Percentiles rank a stretch among this genome's conserved stretches.
These are phyloP conservation scores for Phytophthora sojae DNA, from an alignment of 352 stramenopile species.

Conservation along the genomic window DNA sequence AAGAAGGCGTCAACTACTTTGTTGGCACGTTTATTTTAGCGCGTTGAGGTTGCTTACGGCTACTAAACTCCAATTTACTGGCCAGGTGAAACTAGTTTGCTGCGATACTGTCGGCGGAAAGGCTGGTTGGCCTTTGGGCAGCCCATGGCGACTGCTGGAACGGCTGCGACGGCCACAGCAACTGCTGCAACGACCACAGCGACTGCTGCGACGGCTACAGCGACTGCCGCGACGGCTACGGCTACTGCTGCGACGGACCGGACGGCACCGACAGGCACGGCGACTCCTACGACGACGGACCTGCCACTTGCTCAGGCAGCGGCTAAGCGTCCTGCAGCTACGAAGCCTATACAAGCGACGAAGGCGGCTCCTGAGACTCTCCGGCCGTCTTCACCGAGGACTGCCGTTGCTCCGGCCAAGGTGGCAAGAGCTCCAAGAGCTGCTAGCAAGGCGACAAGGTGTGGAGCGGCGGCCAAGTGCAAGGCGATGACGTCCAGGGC, in stretches of 20 bases:
- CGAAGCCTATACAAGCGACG: not conserved
- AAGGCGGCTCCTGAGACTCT: not conserved
- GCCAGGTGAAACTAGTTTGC: not conserved
- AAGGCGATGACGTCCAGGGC: not conserved
- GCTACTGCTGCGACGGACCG: not conserved
- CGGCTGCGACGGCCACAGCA: not conserved
- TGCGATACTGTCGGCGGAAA: not conserved
- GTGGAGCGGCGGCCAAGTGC: not conserved
- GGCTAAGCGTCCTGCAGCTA: not conserved
- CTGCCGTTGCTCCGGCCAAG: not conserved
- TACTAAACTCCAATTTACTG: not conserved
- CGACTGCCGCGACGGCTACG: not conserved
- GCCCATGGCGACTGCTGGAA: not conserved
- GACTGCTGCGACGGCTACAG: no score
- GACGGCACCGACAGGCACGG: not conserved
- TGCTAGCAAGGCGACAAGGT: not conserved
- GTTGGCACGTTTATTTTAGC: conserved; percentile 1
- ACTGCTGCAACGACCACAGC: not conserved
- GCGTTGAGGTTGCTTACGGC: not conserved
- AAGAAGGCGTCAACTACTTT: conserved; percentile 9
- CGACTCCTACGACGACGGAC: not conserved
- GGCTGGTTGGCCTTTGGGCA: not conserved
- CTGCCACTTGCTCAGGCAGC: not conserved
- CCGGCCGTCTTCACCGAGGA: not conserved
- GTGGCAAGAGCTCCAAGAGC: not conserved